Percentiles rank a stretch among this genome's conserved stretches.
Evolutionary conservation across 495 filamentous ascomycete species (phyloP).

Genomic region (Chaetomidium leptoderma): DNA sequence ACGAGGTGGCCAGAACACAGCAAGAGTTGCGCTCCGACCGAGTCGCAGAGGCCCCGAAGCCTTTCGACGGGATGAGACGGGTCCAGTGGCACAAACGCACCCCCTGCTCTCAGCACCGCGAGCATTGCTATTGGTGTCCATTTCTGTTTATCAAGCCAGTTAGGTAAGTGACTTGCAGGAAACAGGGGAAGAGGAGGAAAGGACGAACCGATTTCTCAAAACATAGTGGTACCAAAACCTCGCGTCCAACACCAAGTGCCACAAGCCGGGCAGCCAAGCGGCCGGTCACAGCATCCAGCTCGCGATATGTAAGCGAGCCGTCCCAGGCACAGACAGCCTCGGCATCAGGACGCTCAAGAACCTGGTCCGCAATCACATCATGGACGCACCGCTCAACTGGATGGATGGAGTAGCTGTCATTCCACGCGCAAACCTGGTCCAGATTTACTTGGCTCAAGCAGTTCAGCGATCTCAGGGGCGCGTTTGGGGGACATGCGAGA

Average conservation of each 20-base stretch:
- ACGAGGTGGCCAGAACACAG: constrained; percentile 36
- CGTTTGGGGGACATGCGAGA: constrained; percentile 9
- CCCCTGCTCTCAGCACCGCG: constrained; percentile 56
- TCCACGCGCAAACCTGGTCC: constrained; percentile 22
- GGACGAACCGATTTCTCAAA: constrained; percentile 50
- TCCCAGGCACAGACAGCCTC: constrained; percentile 52
- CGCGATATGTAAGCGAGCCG: constrained; percentile 51
- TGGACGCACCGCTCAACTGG: constrained; percentile 40
- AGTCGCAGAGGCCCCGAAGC: constrained; percentile 34
- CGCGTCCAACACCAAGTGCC: constrained; percentile 42
- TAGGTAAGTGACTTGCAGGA: constrained; percentile 14
- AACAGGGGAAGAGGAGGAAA: neutral
- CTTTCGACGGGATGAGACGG: constrained; percentile 50
- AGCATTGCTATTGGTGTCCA: constrained; percentile 53
- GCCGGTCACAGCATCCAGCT: constrained; percentile 41
- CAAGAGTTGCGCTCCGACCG: constrained; percentile 49
- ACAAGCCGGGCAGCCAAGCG: constrained; percentile 41
- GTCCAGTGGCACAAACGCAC: constrained; percentile 56
- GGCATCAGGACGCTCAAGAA: constrained; percentile 35
- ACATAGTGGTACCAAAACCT: constrained; percentile 51
- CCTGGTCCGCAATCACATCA: constrained; percentile 45
- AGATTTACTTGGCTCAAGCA: constrained; percentile 21
- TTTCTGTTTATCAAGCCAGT: constrained; percentile 40
- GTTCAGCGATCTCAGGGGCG: constrained; percentile 10
- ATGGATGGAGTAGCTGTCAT: constrained; percentile 8